Base-by-base conservation (phyloP, 2,329 filamentous ascomycete species). In the Colletotrichum eleusines region DNA sequence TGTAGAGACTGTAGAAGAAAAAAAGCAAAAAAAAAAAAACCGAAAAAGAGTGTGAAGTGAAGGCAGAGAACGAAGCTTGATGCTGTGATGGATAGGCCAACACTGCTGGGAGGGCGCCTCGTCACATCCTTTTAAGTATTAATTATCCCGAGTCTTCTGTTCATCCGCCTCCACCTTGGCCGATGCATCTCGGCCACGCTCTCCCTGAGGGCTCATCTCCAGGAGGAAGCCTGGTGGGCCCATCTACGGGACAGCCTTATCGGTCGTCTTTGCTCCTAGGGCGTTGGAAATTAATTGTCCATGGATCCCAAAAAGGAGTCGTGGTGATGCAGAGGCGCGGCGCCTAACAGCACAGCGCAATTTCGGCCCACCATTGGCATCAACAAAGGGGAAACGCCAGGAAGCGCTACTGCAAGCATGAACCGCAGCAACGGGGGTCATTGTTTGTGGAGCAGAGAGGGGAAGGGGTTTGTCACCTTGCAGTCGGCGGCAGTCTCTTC, bases 41-140 rank as follows among this genome's bases (percentile, higher is more conserved):
- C 38, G 33, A 18, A 46, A 40, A 40, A 46, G 16, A 18, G 40
- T 62, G 20, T 18, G 63, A 55, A 20, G 9, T 28, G 18, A 51
- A 70, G 55, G 42, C 38, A 61, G 51, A 66, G 63, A 61, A 55
- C 28, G 18, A 42, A 70, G 35, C 54, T 35, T 42, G 23, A 40
- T 63, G 60, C 46, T 50, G 44, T 18, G 14, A 38, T 38, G 31
- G 23, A 18, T 5, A 26, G 31, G 4, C 2, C 0, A 26, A 5
- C 1, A n/a, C 8, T 7, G 8, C 5, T 16, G n/a, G 26, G 31
- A 50, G 16, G 33, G 23, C 31, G 12, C 8, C 12, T 14, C 44
- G 7, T 8, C 31, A 8, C 14, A 3, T 20, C 18, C 44, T 35
- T n/a, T 61, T 51, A 61, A 35, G 26, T 61, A 38, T 5, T 44